phyloP scores from a whole-genome alignment of 2,329 filamentous ascomycete genomes.

The Paraphaeosphaeria sporulosa region DNA sequence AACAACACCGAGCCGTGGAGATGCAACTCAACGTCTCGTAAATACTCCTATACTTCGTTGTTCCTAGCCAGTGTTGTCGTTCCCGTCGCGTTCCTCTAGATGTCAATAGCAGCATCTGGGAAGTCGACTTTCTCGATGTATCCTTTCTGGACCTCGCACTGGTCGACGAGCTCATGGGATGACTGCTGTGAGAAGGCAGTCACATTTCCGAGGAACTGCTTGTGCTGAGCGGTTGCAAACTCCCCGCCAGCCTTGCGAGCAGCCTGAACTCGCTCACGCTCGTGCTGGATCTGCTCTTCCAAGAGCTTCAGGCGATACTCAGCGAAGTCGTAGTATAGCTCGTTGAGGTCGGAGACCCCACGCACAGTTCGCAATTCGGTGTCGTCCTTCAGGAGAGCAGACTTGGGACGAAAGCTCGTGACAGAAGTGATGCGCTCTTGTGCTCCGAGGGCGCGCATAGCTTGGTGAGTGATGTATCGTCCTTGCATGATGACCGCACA shows the following conservation, averaged over 20 bases:
- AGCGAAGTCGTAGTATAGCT: conserved; percentile 68
- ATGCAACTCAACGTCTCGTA: neutral
- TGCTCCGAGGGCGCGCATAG: conserved; percentile 64
- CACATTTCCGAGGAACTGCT: conserved; percentile 46
- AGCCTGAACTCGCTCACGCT: conserved; percentile 49
- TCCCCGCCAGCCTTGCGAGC: conserved; percentile 36
- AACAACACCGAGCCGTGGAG: neutral
- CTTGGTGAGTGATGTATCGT: conserved; percentile 71
- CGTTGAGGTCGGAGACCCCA: conserved; percentile 63
- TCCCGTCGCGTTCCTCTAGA: neutral
- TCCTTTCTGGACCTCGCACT: conserved; percentile 38
- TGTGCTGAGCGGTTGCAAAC: conserved; percentile 43
- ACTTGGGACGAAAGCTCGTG: conserved; percentile 69
- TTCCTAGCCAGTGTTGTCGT: neutral
- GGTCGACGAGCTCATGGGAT: conserved; percentile 43
- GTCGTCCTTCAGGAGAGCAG: conserved; percentile 64
- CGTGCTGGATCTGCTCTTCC: conserved; percentile 63
- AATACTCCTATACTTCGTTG: neutral
- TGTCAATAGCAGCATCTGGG: conserved; percentile 36
- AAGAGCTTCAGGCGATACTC: conserved; percentile 70
- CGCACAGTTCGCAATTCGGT: conserved; percentile 68
- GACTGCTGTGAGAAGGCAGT: conserved; percentile 44
- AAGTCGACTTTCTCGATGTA: conserved; percentile 36
- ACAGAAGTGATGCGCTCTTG: conserved; percentile 72
- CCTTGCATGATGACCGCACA: conserved; percentile 72